Evolutionary conservation across 768 basidiomycete genomes (phyloP), one percentile per base, ranked within the genome.

Genomic region (Collybiopsis confluens): DNA sequence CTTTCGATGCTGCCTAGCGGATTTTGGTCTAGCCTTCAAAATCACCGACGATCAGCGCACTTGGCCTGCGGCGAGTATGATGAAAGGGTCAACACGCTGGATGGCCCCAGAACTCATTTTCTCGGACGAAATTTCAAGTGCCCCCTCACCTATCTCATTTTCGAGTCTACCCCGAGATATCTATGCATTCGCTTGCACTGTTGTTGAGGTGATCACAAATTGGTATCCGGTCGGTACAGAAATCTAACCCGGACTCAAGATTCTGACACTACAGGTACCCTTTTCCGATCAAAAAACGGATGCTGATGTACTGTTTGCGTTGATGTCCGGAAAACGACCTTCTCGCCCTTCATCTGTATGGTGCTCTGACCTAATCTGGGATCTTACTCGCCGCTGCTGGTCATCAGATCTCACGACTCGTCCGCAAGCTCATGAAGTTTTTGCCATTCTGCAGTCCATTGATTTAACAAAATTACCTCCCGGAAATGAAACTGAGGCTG

Each of bases 1-100:
- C 26, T 44, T 35, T 33, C 43, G 52, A 24, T 54, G 26, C 27
- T 54, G 52, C 35, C 37, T 54, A 30, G 42, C 43, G 16, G 52
- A 54, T 23, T 54, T 54, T 20, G 52, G 52, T 11, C 37, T 54
- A 7, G 13, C 52, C 15, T 27, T 35, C n/a, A n/a, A n/a, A 35
- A 10, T 24, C 15, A 33, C 30, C 6, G 28, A 46, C 26, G 37
- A 35, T 16, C 27, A 24, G n/a, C 15, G 42, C 24, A 28, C 43
- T 18, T 28, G 27, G 30, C 30, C n/a, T n/a, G n/a, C 30, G 13
- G 13, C 30, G 30, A 33, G 30, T 13, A 33, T 13, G 30, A 33
- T 33, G 30, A 33, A 33, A 13, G 30, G 30, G 13, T 5, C 30
- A 33, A 33, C 30, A 33, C 30, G 30, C 30, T 33, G 30, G 30